phyloP scores from a whole-genome alignment of 2,329 filamentous ascomycete genomes.

The Xylaria sp. region DNA sequence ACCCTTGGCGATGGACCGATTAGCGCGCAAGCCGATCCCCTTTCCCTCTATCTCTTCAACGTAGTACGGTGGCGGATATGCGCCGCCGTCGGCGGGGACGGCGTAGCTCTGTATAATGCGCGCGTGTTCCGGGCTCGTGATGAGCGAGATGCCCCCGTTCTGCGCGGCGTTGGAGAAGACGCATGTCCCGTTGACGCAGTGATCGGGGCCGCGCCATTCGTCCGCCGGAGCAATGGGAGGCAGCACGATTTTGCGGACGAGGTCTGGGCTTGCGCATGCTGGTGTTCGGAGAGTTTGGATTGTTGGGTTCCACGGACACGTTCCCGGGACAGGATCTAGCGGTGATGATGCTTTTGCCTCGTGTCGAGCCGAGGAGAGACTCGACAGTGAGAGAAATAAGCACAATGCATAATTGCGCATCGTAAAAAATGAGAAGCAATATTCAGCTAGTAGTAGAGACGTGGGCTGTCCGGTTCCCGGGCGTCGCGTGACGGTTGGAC shows the following conservation, averaged over 20 bases:
- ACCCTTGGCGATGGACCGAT: constrained; percentile 50
- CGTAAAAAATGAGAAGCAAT: background rate
- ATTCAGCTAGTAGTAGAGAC: background rate
- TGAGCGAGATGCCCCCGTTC: constrained; percentile 43
- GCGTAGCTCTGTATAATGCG: constrained; percentile 37
- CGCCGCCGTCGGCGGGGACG: constrained; percentile 5
- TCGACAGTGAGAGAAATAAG: constrained; percentile 15
- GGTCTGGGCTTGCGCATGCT: constrained; percentile 35
- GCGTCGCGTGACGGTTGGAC: background rate
- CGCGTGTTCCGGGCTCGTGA: constrained; percentile 44
- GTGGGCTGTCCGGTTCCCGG: background rate
- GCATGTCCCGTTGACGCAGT: constrained; percentile 45
- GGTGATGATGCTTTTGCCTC: constrained; percentile 11
- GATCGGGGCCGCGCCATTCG: constrained; percentile 43
- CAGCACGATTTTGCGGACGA: constrained; percentile 15
- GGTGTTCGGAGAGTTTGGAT: constrained; percentile 24
- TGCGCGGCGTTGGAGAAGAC: constrained; percentile 41
- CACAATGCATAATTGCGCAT: constrained; percentile 20
- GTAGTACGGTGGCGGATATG: constrained; percentile 45
- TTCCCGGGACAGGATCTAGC: background rate
- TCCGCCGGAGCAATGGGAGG: background rate
- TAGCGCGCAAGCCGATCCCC: constrained; percentile 52
- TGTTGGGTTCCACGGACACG: constrained; percentile 40
- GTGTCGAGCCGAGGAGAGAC: constrained; percentile 13
- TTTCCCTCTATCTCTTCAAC: constrained; percentile 50